Conservation (phyloP, 495 filamentous ascomycete species). For the Neurospora sp. region DNA sequence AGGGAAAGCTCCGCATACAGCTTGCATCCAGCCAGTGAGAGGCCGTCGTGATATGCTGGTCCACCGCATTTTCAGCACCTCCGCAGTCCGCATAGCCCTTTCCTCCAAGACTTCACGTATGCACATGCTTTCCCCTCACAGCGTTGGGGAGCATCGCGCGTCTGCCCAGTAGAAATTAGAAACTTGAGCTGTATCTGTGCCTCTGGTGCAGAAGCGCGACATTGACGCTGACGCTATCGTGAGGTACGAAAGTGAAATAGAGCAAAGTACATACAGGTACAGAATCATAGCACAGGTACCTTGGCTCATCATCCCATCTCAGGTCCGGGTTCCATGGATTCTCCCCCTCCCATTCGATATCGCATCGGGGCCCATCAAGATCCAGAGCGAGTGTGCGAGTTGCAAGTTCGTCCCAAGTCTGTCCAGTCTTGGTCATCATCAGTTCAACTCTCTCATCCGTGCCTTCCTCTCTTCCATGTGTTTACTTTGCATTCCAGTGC, state of each 20-base stretch:
- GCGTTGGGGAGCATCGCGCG: not conserved
- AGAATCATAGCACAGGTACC: not conserved
- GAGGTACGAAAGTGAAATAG: not conserved
- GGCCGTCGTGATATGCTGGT: not conserved
- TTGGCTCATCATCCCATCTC: not conserved
- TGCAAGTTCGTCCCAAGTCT: not conserved
- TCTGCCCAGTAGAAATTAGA: not conserved
- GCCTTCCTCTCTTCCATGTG: not conserved
- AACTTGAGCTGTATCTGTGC: not conserved
- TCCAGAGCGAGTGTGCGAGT: not conserved
- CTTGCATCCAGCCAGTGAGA: not conserved
- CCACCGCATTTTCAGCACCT: constrained; percentile 7
- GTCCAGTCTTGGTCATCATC: not conserved
- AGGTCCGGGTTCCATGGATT: not conserved
- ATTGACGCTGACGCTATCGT: not conserved
- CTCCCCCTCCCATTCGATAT: not conserved
- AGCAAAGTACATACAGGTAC: not conserved
- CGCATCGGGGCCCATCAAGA: not conserved
- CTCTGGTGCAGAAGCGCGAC: not conserved
- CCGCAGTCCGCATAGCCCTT: constrained; percentile 13
- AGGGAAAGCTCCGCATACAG: constrained; percentile 9
- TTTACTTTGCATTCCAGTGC: not conserved
- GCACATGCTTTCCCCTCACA: not conserved
- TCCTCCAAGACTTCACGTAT: not conserved
- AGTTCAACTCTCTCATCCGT: not conserved